phyloP scores from a whole-genome alignment of 768 basidiomycete species.

The Lactarius hengduanensis region DNA sequence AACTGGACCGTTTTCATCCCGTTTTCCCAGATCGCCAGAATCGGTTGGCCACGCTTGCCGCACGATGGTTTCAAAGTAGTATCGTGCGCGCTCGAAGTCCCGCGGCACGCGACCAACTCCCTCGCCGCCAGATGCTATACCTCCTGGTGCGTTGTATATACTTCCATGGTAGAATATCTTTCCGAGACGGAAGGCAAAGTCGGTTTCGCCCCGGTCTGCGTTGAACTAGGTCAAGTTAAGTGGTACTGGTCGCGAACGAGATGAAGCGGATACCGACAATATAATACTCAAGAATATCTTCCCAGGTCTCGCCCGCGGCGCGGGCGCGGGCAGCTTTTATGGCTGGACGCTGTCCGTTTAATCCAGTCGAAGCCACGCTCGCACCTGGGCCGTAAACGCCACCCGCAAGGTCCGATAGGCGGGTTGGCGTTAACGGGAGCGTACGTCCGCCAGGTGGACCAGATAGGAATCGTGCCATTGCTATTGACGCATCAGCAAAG shows the following conservation, averaged over 20 bases:
- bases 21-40: conserved; percentile 49
- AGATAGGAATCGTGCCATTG: conserved; percentile 74
- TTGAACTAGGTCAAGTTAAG: conserved; percentile 64
- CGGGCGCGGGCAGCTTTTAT: conserved; percentile 82
- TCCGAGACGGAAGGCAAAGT: conserved; percentile 90
- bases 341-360: conserved; percentile 67
- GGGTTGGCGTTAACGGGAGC: conserved; percentile 75
- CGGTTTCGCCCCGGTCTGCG: conserved; percentile 85
- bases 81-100: conserved; percentile 70
- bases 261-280: conserved; percentile 47
- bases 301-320: conserved; percentile 91
- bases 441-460: conserved; percentile 92
- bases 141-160: conserved; percentile 76
- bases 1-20: conserved; percentile 35
- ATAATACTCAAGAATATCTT: conserved; percentile 90
- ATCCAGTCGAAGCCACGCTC: conserved; percentile 86
- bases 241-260: background rate
- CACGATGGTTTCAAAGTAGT: conserved; percentile 84
- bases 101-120: conserved; percentile 87
- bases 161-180: conserved; percentile 96
- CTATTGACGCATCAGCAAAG: conserved; percentile 39
- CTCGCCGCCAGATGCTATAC: conserved; percentile 84
- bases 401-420: conserved; percentile 85
- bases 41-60: conserved; percentile 88
- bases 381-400: conserved; percentile 96